Conservation (phyloP, 2,329 filamentous ascomycete genomes). For the Colletotrichum sp. region DNA sequence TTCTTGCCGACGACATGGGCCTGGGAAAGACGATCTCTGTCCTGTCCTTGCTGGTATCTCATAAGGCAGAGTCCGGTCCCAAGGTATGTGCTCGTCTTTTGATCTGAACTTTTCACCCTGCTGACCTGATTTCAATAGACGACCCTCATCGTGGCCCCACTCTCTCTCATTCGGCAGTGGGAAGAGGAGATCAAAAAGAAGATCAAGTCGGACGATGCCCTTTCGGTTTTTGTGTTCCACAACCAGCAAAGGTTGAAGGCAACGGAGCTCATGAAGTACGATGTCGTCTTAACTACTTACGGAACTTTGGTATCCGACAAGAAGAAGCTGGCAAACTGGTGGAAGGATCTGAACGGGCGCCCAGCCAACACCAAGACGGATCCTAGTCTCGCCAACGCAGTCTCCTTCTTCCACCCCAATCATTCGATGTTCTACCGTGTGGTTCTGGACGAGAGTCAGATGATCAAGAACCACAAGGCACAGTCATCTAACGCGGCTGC, state of each 20-base stretch:
- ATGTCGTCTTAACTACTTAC: slow-evolving; percentile 82
- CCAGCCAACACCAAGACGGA: slow-evolving; percentile 41
- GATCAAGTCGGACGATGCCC: slow-evolving; percentile 60
- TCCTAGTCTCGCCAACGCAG: slow-evolving; percentile 38
- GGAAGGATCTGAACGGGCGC: slow-evolving; percentile 48
- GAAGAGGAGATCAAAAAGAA: slow-evolving; percentile 78
- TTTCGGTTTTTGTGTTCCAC: slow-evolving; percentile 75
- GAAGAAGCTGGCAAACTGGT: slow-evolving; percentile 53
- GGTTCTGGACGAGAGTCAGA: slow-evolving; percentile 81
- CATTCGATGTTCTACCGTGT: slow-evolving; percentile 69
- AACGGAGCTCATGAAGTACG: slow-evolving; percentile 65
- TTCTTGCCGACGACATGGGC: slow-evolving; percentile 83
- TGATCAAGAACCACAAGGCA: slow-evolving; percentile 76
- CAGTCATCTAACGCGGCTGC: slow-evolving; percentile 55
- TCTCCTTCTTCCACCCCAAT: slow-evolving; percentile 65
- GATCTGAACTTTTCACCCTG: neutral
- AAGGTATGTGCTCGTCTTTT: slow-evolving; percentile 28
- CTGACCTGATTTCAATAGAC: slow-evolving; percentile 51
- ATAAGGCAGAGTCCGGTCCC: slow-evolving; percentile 58
- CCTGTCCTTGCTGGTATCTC: slow-evolving; percentile 75
- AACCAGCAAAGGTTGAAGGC: slow-evolving; percentile 59
- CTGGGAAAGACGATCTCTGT: slow-evolving; percentile 86
- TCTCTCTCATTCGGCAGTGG: slow-evolving; percentile 85
- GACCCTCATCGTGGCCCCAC: slow-evolving; percentile 82
- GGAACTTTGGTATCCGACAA: slow-evolving; percentile 72